A percentile compares a stretch with the other conserved stretches of the same genome.
Evolutionary conservation across 768 basidiomycete genomes (phyloP).

Genomic region (Lactifluus piperatus): DNA sequence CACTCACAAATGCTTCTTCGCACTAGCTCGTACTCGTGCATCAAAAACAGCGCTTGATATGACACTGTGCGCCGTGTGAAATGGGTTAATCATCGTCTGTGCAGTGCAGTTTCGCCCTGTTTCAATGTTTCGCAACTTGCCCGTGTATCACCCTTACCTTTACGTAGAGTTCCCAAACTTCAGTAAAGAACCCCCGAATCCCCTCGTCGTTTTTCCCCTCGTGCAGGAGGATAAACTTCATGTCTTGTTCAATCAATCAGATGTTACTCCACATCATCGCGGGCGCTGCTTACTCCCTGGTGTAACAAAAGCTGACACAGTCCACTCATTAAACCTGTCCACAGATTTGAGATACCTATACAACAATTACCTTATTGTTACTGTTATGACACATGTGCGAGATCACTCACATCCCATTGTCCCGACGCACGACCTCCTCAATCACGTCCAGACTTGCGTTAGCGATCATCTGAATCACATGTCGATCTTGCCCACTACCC

Average conservation of each 20-base stretch:
- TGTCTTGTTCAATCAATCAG: slow-evolving; percentile 48
- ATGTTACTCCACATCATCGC: background rate
- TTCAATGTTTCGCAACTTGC: no score
- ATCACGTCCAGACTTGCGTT: slow-evolving; percentile 93
- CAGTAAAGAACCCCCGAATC: slow-evolving; percentile 84
- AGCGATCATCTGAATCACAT: slow-evolving; percentile 98
- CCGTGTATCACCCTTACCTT: slow-evolving; percentile 52
- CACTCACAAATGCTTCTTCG: slow-evolving; percentile 65
- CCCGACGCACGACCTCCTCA: slow-evolving; percentile 85
- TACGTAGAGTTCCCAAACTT: slow-evolving; percentile 95
- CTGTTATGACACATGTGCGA: background rate
- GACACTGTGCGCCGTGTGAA: slow-evolving; percentile 81
- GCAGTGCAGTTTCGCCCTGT: no score
- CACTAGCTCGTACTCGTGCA: slow-evolving; percentile 71
- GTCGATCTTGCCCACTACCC: slow-evolving; percentile 78
- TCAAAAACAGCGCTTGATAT: slow-evolving; percentile 83
- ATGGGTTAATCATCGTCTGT: slow-evolving; percentile 89
- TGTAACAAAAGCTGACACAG: slow-evolving; percentile 91
- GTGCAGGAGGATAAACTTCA: slow-evolving; percentile 91
- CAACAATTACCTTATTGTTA: slow-evolving; percentile 1
- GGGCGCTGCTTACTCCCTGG: slow-evolving; percentile 67
- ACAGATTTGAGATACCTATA: slow-evolving; percentile 88
- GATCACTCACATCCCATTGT: slow-evolving; percentile 63
- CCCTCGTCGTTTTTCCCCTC: slow-evolving; percentile 97
- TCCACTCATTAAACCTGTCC: slow-evolving; percentile 99